Base-by-base conservation (phyloP, 345 rosid genomes). In the Pistacia vera region DNA sequence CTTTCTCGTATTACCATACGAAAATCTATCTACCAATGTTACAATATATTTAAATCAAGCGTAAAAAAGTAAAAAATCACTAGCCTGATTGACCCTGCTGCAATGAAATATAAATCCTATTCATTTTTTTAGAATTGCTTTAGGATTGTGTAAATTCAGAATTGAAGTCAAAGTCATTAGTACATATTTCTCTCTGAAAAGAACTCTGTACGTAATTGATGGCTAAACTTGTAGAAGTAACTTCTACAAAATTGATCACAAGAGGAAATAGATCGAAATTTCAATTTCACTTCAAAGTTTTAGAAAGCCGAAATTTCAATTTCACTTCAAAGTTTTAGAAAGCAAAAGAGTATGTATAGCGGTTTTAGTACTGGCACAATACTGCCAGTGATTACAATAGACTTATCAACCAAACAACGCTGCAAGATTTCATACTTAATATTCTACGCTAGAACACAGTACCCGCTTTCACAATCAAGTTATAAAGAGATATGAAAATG, bases 1-100 rank as follows among this genome's bases (percentile, higher is more conserved):
- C 44, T 77, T 76, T 77, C 80, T 28, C 33, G 25, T 60, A 63
- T 71, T 46, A 63, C 63, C 63, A 66, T 30, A 18, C 22, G 46
- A 18, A 20, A 72, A 57, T 51, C 71, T 51, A 18, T 44, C 74
- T 12, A 66, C 22, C 66, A 52, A 11, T 17, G 30, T 35, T n/a
- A 51, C 51, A 8, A 63, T 38, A 68, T 56, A 4, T 52, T 75
- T 61, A 51, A 51, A 58, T 63, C 71, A 36, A 38, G 5, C 20
- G 41, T 44, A 14, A 0, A 4, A 18, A 60, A 67, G 41, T 44
- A 22, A 0, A 9, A 18, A 60, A 67, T 20, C 64, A 57, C 22
- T 13, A 4, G 52, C 14, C 59, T 41, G 46, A 41, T 41, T 41
- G 46, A 41, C 46, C 46, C 46, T 41, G 46, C 6, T 41, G 46